A percentile compares a stretch with the other conserved stretches of the same genome.
These are phyloP conservation scores for Aspergillus cristatus DNA, from an alignment of 495 filamentous ascomycete genomes.

Conservation along the genomic window DNA sequence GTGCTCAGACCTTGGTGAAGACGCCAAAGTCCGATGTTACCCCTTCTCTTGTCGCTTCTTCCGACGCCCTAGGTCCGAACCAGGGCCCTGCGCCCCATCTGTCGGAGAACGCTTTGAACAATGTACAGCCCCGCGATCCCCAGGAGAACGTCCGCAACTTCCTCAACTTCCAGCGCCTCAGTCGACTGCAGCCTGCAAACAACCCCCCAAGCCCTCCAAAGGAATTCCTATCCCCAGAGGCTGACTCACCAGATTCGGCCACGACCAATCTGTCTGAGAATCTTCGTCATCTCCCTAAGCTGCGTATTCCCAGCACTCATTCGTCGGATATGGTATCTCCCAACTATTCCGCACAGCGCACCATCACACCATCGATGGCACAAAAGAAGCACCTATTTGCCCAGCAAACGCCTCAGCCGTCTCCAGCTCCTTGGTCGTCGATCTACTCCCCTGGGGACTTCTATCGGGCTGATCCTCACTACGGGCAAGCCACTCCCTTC, in stretches of 20 bases:
- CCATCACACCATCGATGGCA: slow-evolving; percentile 9
- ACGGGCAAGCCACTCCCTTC: slow-evolving; percentile 66
- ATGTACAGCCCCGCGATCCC: slow-evolving; percentile 60
- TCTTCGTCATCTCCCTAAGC: slow-evolving; percentile 47
- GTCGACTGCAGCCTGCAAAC: slow-evolving; percentile 42
- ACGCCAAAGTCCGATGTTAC: slow-evolving; percentile 18
- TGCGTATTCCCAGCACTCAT: slow-evolving; percentile 40
- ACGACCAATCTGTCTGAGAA: slow-evolving; percentile 13
- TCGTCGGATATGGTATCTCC: slow-evolving; percentile 11
- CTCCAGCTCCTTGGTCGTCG: too few species aligned
- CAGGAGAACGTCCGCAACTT: slow-evolving; percentile 83
- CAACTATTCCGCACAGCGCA: slow-evolving; percentile 6
- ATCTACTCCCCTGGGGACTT: too few species aligned
- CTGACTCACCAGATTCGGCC: slow-evolving; percentile 32
- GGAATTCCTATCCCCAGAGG: too few species aligned
- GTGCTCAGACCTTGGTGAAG: slow-evolving; percentile 32
- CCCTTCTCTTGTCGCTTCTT: slow-evolving; percentile 79
- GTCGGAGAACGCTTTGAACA: slow-evolving; percentile 57
- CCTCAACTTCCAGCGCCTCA: slow-evolving; percentile 62
- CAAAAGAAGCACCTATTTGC: not conserved
- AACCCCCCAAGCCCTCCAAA: slow-evolving; percentile 27
- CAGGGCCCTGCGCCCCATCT: slow-evolving; percentile 44
- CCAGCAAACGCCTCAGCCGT: too few species aligned
- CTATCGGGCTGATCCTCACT: too few species aligned
- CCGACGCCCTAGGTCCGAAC: slow-evolving; percentile 62